These are phyloP conservation scores for Plectosphaerella plurivora DNA, from an alignment of 2,329 filamentous ascomycete species.

Conservation along the genomic window DNA sequence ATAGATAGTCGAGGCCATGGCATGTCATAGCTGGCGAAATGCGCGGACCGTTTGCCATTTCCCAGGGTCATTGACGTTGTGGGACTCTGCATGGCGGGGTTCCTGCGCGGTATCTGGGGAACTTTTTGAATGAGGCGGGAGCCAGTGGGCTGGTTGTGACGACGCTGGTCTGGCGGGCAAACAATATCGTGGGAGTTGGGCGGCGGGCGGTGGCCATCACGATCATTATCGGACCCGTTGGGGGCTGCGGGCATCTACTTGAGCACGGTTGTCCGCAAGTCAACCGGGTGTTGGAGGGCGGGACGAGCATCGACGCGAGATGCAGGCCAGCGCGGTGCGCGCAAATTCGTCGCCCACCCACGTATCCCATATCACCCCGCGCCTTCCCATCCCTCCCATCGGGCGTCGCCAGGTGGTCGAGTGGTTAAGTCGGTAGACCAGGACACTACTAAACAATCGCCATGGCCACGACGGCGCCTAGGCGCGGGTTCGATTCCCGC, in stretches of 20 bases:
- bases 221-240: too few species aligned
- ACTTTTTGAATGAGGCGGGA: slow-evolving; percentile 23
- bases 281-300: background rate
- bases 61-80: slow-evolving; percentile 15
- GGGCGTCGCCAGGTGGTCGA: too few species aligned
- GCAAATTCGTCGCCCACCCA: too few species aligned
- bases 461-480: too few species aligned
- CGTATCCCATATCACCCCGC: too few species aligned
- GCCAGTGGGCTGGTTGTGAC: slow-evolving; percentile 23
- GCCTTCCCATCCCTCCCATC: too few species aligned
- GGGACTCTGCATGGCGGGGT: slow-evolving; percentile 17
- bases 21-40: slow-evolving; percentile 26
- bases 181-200: slow-evolving; percentile 85
- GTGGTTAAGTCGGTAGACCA: too few species aligned
- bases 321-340: too few species aligned
- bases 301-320: too few species aligned
- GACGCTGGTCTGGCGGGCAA: slow-evolving; percentile 62
- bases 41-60: slow-evolving; percentile 14
- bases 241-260: too few species aligned
- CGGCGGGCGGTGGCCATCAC: slow-evolving; percentile 76
- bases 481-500: too few species aligned
- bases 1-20: slow-evolving; percentile 13
- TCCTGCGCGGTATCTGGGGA: slow-evolving; percentile 17
- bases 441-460: too few species aligned
- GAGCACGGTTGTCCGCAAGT: slow-evolving; percentile 62